Conservation (phyloP, 441 rosid genomes). For the Croton setiger region DNA sequence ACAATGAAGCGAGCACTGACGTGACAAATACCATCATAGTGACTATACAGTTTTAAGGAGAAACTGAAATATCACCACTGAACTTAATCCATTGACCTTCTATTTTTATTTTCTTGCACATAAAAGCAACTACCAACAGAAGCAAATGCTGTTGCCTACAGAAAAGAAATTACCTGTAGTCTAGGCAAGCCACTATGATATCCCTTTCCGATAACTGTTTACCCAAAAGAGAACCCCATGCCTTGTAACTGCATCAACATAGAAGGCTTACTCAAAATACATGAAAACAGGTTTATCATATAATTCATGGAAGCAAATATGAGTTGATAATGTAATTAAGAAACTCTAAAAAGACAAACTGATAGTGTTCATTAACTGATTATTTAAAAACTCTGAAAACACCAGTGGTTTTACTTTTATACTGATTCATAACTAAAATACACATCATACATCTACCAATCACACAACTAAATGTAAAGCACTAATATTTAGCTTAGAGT, state of each 20-base stretch:
- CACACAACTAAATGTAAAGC: not conserved
- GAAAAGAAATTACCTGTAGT: slow-evolving; percentile 59
- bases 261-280: slow-evolving; percentile 22
- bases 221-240: slow-evolving; percentile 94
- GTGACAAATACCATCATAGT: not conserved
- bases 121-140: not conserved
- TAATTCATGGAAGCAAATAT: not conserved
- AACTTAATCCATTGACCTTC: not conserved
- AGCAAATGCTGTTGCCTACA: not conserved
- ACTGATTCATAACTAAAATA: not conserved
- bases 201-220: slow-evolving; percentile 86
- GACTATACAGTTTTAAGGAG: not conserved
- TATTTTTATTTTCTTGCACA: not conserved
- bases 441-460: not conserved
- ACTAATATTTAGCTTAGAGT: not conserved
- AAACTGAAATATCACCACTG: not conserved
- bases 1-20: not conserved
- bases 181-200: slow-evolving; percentile 89
- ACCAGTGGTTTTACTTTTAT: not conserved
- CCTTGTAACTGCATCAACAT: slow-evolving; percentile 63
- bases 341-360: slow-evolving; percentile 1
- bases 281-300: not conserved
- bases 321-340: not conserved
- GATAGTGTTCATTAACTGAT: no score
- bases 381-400: no score